Evolutionary conservation across 1,139 yeast species (phyloP), one percentile per base, ranked within the genome.

Genomic region (Pichia sp.): DNA sequence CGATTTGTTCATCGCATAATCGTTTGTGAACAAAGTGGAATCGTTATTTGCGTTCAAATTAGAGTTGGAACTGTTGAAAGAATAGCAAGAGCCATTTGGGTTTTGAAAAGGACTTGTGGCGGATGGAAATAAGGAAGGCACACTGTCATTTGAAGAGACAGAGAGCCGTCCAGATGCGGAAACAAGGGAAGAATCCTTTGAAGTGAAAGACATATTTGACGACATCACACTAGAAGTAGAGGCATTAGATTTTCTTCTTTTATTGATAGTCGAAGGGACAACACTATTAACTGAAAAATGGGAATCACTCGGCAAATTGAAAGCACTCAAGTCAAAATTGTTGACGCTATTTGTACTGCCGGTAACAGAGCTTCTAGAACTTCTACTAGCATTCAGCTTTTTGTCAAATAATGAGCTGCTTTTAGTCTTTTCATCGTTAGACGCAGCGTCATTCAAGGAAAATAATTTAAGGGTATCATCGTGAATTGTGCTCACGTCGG

Each of bases 321-420:
- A 57, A 5, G 61, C 61, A 37, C 57, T 55, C 33, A 58, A 46
- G 44, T 58, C 62, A 44, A 58, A 58, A 29, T 48, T 39, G 4
- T 46, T 38, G 27, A 40, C 41, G 23, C 27, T 27, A 3, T 38
- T 40, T 29, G 3, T 28, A 16, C 29, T 42, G 36, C 4, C 29
- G 23, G 36, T 27, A 16, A 16, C 23, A 7, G 38, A 9, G 7
- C 5, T 8, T 35, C 28, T 35, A 4, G 36, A 4, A 26, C 27
- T 36, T 27, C 23, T 41, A 27, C 32, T 26, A 3, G 41, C 4
- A 6, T 50, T 41, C 23, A 16, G 23, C 37, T 52, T 53, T 38
- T 53, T 50, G 33, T 52, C 55, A 47, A 56, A 57, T 32, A 56
- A 42, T 4, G 59, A 55, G n/a, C 49, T 40, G 27, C 33, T 44